These are phyloP conservation scores for Emergomyces orientalis DNA, from an alignment of 2,329 filamentous ascomycete genomes.

Conservation along the genomic window DNA sequence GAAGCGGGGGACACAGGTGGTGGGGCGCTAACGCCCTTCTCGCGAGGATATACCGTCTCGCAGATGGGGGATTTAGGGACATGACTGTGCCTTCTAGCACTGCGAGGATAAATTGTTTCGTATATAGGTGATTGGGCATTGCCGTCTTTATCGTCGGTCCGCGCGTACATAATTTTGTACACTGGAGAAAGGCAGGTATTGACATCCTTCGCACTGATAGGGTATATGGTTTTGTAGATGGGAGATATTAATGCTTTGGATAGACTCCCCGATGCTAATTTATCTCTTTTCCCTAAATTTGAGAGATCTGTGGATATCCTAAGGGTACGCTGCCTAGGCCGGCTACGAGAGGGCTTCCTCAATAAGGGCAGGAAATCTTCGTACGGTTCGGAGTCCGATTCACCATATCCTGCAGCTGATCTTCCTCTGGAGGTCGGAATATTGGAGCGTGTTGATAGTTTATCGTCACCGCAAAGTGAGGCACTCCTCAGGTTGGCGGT, in stretches of 20 bases:
- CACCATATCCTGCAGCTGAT: background rate
- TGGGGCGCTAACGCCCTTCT: background rate
- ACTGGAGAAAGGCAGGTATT: background rate
- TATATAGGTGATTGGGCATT: background rate
- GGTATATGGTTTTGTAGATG: slow-evolving; percentile 4
- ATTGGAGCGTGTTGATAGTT: background rate
- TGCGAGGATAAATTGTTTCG: background rate
- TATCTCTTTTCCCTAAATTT: background rate
- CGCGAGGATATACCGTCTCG: background rate
- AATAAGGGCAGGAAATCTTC: background rate
- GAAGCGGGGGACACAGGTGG: background rate
- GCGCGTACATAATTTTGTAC: slow-evolving; percentile 2
- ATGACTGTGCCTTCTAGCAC: background rate
- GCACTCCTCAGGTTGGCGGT: background rate
- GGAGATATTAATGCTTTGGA: background rate
- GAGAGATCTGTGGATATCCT: background rate
- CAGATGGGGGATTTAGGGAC: background rate
- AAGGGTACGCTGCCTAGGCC: background rate
- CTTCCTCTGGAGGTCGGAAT: background rate
- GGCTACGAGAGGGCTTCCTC: background rate
- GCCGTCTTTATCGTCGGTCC: background rate
- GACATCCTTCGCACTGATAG: slow-evolving; percentile 1
- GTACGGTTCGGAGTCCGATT: background rate
- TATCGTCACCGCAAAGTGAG: background rate
- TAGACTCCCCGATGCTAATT: background rate